Percentiles rank a stretch among this genome's conserved stretches.
Evolutionary conservation across 148 eudicot species (phyloP).

Genomic region (Rhododendron henanense): DNA sequence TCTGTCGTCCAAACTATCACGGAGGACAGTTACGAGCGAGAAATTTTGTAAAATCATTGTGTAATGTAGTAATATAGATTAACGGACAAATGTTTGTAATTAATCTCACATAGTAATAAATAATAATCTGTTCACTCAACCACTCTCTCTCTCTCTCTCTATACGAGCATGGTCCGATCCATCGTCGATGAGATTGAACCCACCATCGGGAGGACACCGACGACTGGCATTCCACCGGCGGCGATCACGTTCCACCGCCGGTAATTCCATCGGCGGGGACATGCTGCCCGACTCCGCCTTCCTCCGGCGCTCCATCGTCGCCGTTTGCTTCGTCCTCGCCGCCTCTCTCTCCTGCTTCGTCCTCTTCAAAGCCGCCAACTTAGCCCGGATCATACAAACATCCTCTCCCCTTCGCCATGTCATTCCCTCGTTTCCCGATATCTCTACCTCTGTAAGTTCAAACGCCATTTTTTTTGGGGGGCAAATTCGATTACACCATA

Average conservation of each 20-base stretch:
- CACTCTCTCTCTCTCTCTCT: background rate
- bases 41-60: no score
- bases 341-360: conserved; percentile 27
- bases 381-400: conserved; percentile 10
- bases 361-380: conserved; percentile 18
- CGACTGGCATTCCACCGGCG: background rate
- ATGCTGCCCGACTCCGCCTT: conserved; percentile 3
- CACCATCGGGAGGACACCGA: conserved; percentile 13
- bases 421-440: conserved; percentile 12
- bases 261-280: background rate
- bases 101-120: background rate
- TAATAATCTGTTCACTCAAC: background rate
- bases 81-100: background rate
- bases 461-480: no score
- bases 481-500: background rate
- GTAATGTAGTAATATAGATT: no score
- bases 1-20: no score
- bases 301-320: conserved; percentile 25
- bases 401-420: conserved; percentile 16
- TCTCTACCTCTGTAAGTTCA: conserved; percentile 17
- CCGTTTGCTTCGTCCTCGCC: conserved; percentile 18
- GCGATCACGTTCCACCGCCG: background rate
- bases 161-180: background rate
- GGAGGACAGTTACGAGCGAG: no score
- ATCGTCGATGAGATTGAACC: background rate